Evolutionary conservation across 1,139 yeast genomes (phyloP), one percentile per base, ranked within the genome.

Genomic region (Yamadazyma epiphylla): DNA sequence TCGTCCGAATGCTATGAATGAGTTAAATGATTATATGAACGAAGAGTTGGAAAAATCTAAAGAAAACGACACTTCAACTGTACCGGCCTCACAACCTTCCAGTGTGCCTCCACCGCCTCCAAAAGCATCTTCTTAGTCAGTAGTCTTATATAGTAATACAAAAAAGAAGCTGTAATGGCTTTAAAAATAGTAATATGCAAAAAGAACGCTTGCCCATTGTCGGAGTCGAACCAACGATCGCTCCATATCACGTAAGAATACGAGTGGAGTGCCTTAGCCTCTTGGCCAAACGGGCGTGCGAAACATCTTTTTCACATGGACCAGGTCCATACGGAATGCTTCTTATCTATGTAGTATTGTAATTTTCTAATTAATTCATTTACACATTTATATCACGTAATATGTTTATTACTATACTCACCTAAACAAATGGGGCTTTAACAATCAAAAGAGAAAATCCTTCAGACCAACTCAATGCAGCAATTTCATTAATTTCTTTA

Each of bases 251-350:
- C n/a, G n/a, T n/a, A n/a, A n/a, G n/a, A n/a, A n/a, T 66, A 64
- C 70, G 70, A 63, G 70, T 66, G 72, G 69, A 65, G 71, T 65
- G 73, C 73, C 72, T 64, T 65, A 65, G n/a, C 71, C 71, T 65
- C 72, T 66, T 64, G 73, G 72, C 71, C 72, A 64, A 64, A 65
- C 62, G 67, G 71, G 70, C 68, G 28, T 34, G 39, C n/a, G n/a
- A n/a, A n/a, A n/a, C n/a, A n/a, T n/a, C n/a, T n/a, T n/a, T n/a
- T n/a, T n/a, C n/a, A n/a, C n/a, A n/a, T n/a, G n/a, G n/a, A n/a
- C n/a, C n/a, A n/a, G n/a, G n/a, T n/a, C n/a, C n/a, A n/a, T n/a
- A n/a, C n/a, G n/a, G n/a, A n/a, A n/a, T n/a, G n/a, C n/a, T n/a
- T n/a, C n/a, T n/a, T n/a, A n/a, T n/a, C n/a, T n/a, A n/a, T n/a